Base-by-base conservation (phyloP, 2,329 filamentous ascomycete species). In the Claviceps sp. region DNA sequence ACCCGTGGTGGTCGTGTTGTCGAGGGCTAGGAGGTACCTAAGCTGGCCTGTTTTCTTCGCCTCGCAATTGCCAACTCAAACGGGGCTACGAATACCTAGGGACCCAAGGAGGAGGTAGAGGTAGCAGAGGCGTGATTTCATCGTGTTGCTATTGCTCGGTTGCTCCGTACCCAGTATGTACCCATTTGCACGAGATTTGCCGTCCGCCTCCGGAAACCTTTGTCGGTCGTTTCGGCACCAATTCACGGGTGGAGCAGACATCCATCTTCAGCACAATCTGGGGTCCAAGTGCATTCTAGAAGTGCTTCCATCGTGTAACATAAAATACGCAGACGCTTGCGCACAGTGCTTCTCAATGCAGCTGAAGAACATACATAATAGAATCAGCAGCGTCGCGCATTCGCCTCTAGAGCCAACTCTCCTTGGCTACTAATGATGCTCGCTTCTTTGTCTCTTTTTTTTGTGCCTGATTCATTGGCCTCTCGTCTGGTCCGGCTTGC, bases 61-160 rank as follows among this genome's bases (percentile, higher is more conserved):
- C 41, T 52, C 46, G 46, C 34, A 26, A 50, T 43, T 38, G 43
- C 47, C 47, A 46, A 47, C 51, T 39, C 26, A 49, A 46, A 50
- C 30, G 41, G 48, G 17, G 10, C 30, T 16, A n/a, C n/a, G n/a
- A n/a, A n/a, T n/a, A 19, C 24, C 24, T 24, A 24, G 41, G 19
- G 19, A 19, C 19, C 19, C 19, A 19, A 19, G 19, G 19, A 19
- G 19, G 19, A 19, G 19, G 19, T 19, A 19, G 19, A 19, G 19
- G 22, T 22, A 22, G 22, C 11, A 49, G 34, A 50, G n/a, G 34
- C 41, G n/a, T 45, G 30, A 44, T 50, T 14, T 22, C 22, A 40
- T 48, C 37, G 19, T 42, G 13, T 38, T 38, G 24, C 6, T 42
- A 6, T 13, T 42, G 19, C 26, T 43, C 40, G 40, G 39, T 13